Conservation (phyloP, 495 filamentous ascomycete species). For the Penicillium roqueforti region DNA sequence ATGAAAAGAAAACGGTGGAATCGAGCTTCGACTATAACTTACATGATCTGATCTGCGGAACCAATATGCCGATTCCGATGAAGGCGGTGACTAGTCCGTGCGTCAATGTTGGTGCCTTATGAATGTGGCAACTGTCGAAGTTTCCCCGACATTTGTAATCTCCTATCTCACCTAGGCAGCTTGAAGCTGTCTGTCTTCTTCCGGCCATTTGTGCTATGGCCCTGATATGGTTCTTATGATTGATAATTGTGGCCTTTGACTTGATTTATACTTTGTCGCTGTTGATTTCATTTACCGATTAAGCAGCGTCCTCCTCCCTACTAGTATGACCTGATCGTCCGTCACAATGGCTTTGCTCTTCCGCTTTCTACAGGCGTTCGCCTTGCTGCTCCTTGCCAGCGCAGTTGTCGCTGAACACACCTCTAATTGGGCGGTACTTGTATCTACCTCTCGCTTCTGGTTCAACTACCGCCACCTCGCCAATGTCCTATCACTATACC, state of each 20-base stretch:
- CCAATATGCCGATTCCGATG: slow-evolving; percentile 28
- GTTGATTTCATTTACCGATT: not conserved
- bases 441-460: slow-evolving; percentile 98
- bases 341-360: slow-evolving; percentile 27
- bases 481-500: slow-evolving; percentile 96
- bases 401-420: slow-evolving; percentile 71
- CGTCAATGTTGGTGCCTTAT: not conserved
- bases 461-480: slow-evolving; percentile 99
- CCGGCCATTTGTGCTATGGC: slow-evolving; percentile 9
- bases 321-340: slow-evolving; percentile 14
- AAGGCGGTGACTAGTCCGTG: slow-evolving; percentile 25
- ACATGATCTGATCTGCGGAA: slow-evolving; percentile 27
- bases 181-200: not conserved
- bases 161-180: slow-evolving; percentile 1
- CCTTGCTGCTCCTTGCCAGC: slow-evolving; percentile 42
- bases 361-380: slow-evolving; percentile 32
- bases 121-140: not conserved
- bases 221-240: slow-evolving; percentile 4
- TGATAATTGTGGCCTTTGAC: not conserved
- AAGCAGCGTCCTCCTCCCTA: slow-evolving; percentile 8
- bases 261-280: not conserved
- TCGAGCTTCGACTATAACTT: slow-evolving; percentile 6
- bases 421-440: slow-evolving; percentile 97
- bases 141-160: slow-evolving; percentile 7
- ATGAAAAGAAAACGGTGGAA: slow-evolving; percentile 14